phyloP scores from a whole-genome alignment of 2,329 filamentous ascomycete genomes.

The Colletotrichum falcatum region DNA sequence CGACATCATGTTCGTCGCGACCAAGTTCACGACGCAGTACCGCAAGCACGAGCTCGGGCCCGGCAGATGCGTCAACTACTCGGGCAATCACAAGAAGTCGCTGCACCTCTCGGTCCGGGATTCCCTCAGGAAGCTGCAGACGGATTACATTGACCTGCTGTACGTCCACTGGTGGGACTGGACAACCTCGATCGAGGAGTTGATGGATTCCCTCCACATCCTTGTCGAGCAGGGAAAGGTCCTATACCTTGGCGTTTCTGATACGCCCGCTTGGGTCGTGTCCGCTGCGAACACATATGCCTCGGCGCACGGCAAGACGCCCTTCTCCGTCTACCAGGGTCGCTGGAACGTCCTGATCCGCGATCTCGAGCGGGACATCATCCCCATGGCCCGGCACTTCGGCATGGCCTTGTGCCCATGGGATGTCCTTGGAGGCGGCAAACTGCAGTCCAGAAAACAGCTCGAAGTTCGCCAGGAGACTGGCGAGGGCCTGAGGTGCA shows the following conservation, averaged over 20 bases:
- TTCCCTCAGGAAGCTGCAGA: conserved; percentile 59
- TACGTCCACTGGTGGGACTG: conserved; percentile 61
- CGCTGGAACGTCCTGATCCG: conserved; percentile 51
- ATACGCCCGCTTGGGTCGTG: conserved; percentile 57
- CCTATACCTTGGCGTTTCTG: conserved; percentile 55
- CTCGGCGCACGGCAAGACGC: conserved; percentile 49
- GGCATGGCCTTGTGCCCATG: conserved; percentile 69
- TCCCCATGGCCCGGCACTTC: conserved; percentile 56
- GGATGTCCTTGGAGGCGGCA: conserved; percentile 68
- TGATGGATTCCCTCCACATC: conserved; percentile 57
- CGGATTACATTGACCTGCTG: conserved; percentile 58
- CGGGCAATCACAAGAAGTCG: conserved; percentile 57
- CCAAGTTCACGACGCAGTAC: conserved; percentile 67
- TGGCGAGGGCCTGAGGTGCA: conserved; percentile 55
- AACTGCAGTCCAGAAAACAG: conserved; percentile 57
- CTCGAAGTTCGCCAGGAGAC: conserved; percentile 47
- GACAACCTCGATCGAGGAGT: conserved; percentile 55
- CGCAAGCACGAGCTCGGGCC: conserved; percentile 50
- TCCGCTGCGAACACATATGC: conserved; percentile 55
- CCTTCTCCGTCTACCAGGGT: conserved; percentile 56
- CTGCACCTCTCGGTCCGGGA: conserved; percentile 57
- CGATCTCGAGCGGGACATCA: conserved; percentile 56
- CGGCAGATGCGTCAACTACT: conserved; percentile 54
- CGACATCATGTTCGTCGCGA: conserved; percentile 66
- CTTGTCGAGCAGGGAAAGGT: conserved; percentile 57